Evolutionary conservation across 352 stramenopile genomes (phyloP).

Genomic region (Globisporangium nodosum): DNA sequence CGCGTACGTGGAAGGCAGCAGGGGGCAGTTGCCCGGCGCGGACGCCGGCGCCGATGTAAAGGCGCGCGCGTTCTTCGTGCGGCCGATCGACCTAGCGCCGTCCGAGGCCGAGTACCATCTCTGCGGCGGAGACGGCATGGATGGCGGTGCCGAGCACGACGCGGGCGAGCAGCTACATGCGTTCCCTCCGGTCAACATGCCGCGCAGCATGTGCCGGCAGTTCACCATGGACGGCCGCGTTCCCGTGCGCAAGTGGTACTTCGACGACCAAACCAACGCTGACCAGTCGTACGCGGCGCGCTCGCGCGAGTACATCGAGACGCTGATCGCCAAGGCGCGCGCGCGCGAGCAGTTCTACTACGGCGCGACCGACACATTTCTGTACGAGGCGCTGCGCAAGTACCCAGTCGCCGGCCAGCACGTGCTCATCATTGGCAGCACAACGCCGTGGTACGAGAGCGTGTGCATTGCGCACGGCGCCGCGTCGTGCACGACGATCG

Average conservation of each 20-base stretch:
- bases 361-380: slow-evolving; percentile 19
- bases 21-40: neutral
- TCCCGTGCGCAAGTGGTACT: slow-evolving; percentile 38
- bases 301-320: slow-evolving; percentile 23
- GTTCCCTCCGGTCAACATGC: slow-evolving; percentile 23
- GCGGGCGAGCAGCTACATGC: slow-evolving; percentile 1
- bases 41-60: slow-evolving; percentile 6
- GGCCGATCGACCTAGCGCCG: slow-evolving; percentile 20
- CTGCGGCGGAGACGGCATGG: slow-evolving; percentile 7
- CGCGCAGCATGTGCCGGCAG: slow-evolving; percentile 19
- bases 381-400: slow-evolving; percentile 20
- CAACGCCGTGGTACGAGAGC: slow-evolving; percentile 31
- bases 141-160: neutral
- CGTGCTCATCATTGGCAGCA: slow-evolving; percentile 35
- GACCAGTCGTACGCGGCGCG: slow-evolving; percentile 22
- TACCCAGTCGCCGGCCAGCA: slow-evolving; percentile 24
- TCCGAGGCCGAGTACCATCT: slow-evolving; percentile 22
- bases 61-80: slow-evolving; percentile 27
- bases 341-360: slow-evolving; percentile 20
- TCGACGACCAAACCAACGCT: slow-evolving; percentile 30
- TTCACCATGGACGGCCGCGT: slow-evolving; percentile 31
- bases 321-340: slow-evolving; percentile 14
- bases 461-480: slow-evolving; percentile 26
- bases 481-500: slow-evolving; percentile 31
- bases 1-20: slow-evolving; percentile 24